Evolutionary conservation across 768 basidiomycete species (phyloP).

Genomic region (Trametes villosa): DNA sequence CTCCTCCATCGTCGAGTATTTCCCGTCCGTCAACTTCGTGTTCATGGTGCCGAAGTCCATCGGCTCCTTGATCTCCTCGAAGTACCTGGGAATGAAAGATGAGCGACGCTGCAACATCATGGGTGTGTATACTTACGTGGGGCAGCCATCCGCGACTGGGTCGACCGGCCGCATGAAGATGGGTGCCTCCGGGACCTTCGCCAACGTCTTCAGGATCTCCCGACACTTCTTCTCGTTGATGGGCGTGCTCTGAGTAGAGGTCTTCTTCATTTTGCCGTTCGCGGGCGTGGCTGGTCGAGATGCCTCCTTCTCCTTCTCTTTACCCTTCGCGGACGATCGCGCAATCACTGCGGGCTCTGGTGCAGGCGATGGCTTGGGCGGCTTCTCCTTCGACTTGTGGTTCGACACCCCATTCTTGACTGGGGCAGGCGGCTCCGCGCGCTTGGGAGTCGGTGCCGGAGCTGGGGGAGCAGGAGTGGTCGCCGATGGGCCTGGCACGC

Average conservation of each 20-base stretch:
- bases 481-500: slow-evolving; percentile 28
- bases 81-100: slow-evolving; percentile 59
- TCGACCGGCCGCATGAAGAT: slow-evolving; percentile 88
- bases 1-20: slow-evolving; percentile 81
- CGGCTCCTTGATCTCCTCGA: slow-evolving; percentile 87
- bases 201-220: slow-evolving; percentile 64
- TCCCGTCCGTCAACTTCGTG: slow-evolving; percentile 63
- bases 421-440: slow-evolving; percentile 15
- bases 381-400: slow-evolving; percentile 51
- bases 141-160: slow-evolving; percentile 81
- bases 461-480: slow-evolving; percentile 11
- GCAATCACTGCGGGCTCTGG: slow-evolving; percentile 32
- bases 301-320: slow-evolving; percentile 65
- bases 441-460: slow-evolving; percentile 1
- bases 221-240: slow-evolving; percentile 86
- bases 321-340: slow-evolving; percentile 65
- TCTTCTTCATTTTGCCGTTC: slow-evolving; percentile 42
- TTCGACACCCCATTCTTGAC: slow-evolving; percentile 29
- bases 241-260: slow-evolving; percentile 44
- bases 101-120: not conserved
- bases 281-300: slow-evolving; percentile 39
- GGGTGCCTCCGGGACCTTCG: slow-evolving; percentile 64
- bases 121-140: slow-evolving; percentile 65
- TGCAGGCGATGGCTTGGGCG: slow-evolving; percentile 30
- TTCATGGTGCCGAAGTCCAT: slow-evolving; percentile 93